Conservation (phyloP, 139 green algal species). For the Ulvella scutata region DNA sequence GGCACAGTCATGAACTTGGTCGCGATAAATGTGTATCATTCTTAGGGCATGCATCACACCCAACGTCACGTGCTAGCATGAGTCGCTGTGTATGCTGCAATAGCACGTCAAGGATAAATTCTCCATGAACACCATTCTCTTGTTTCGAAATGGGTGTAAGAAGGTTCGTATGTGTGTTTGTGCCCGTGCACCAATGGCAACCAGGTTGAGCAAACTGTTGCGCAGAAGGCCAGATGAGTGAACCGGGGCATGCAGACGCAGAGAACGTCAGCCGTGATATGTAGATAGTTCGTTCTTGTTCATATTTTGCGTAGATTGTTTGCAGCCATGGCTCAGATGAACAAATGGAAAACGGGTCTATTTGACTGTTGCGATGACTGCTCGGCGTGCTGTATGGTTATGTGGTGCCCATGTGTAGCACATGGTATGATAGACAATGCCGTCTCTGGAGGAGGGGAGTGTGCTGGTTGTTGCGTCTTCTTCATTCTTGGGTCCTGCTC, state of each 20-base stretch:
- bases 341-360: background rate
- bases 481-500: background rate
- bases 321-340: background rate
- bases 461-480: background rate
- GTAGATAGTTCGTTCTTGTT: no score
- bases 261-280: background rate
- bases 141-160: no score
- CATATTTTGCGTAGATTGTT: no score
- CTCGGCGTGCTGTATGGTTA: background rate
- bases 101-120: no score
- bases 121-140: no score
- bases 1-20: no score
- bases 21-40: no score
- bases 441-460: background rate
- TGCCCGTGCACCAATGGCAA: background rate
- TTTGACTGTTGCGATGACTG: background rate
- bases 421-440: background rate
- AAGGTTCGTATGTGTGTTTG: background rate
- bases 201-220: background rate
- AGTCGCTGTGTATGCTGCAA: no score
- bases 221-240: background rate
- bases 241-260: background rate
- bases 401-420: background rate
- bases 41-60: no score
- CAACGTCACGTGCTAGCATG: no score